These are phyloP conservation scores for Senna tora DNA, from an alignment of 306 rosid species.

Conservation along the genomic window DNA sequence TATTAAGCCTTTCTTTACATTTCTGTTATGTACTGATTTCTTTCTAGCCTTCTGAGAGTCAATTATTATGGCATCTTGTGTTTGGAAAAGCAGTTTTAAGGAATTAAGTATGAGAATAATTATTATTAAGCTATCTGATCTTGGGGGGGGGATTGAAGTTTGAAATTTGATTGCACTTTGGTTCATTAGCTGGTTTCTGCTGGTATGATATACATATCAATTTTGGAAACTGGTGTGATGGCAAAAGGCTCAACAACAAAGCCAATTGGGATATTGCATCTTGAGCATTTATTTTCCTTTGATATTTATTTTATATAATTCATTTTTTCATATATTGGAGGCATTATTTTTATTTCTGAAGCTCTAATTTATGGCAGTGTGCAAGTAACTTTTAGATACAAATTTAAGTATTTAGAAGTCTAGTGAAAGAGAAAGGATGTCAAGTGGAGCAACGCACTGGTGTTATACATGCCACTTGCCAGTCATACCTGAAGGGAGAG, in stretches of 20 bases:
- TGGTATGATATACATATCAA: constrained; percentile 4
- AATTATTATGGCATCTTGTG: neutral
- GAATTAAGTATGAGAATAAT: neutral
- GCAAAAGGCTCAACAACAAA: neutral
- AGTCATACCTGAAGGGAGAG: constrained; percentile 42
- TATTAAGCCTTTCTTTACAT: neutral
- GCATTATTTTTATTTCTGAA: constrained; percentile 9
- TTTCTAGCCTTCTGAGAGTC: neutral
- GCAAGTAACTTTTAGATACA: constrained; percentile 17
- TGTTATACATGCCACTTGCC: constrained; percentile 54
- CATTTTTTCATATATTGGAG: neutral
- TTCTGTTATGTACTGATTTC: neutral
- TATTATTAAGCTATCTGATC: neutral
- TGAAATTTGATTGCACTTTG: neutral
- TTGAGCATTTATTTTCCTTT: neutral
- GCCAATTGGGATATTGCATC: neutral
- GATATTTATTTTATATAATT: neutral
- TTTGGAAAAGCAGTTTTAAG: neutral
- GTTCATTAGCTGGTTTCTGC: neutral
- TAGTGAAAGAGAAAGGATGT: constrained; percentile 44
- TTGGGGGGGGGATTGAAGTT: neutral
- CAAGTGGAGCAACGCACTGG: constrained; percentile 65
- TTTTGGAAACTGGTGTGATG: neutral
- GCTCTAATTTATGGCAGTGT: constrained; percentile 27
- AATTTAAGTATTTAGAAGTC: neutral